Evolutionary conservation across 2,329 filamentous ascomycete genomes (phyloP), one percentile per base, ranked within the genome.

Genomic region (Curvularia eragrostidis): DNA sequence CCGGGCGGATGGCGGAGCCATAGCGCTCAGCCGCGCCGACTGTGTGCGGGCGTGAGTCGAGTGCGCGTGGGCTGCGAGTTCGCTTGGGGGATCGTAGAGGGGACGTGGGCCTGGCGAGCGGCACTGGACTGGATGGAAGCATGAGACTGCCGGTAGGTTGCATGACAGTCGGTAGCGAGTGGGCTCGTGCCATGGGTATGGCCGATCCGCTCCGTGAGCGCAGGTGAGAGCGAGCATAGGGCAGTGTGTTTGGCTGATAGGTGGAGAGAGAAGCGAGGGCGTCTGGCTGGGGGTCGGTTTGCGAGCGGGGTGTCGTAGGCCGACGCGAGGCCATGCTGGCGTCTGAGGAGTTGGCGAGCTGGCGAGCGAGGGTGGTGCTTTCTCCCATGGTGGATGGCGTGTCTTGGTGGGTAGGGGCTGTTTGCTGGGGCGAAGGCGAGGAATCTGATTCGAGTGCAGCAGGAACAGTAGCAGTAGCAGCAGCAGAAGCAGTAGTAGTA

Each of bases 141-240:
- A 63, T 70, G 66, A 74, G 71, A 58, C 69, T 70, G 52, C 66
- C 67, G 42, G 62, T 64, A 32, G 67, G 67, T 42, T 71, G 71
- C 62, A 79, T 75, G 32, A 78, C 75, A 23, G 78, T 77, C 1
- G 81, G 80, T 54, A 80, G 73, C 18, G 80, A 82, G 68, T 82
- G 79, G 34, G 81, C 80, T 56, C 81, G 71, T 42, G 76, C 78
- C 80, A 83, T 82, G 24, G 77, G 69, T 6, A 75, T 67, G 42
- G 72, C 71, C 32, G 77, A 78, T 58, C 73, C 75, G 54, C 79
- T 82, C 21, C 78, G 75, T 5, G 79, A 81, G 55, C 80, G 79
- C 21, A 81, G 68, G 68, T 82, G 81, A 32, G 70, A 71, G 54
- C 80, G 75, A 28, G 78, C 75, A 65, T 82, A 82, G 32, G 80